These are phyloP conservation scores for Tylopilus sp. DNA, from an alignment of 1,284 basidiomycete genomes.

Conservation along the genomic window DNA sequence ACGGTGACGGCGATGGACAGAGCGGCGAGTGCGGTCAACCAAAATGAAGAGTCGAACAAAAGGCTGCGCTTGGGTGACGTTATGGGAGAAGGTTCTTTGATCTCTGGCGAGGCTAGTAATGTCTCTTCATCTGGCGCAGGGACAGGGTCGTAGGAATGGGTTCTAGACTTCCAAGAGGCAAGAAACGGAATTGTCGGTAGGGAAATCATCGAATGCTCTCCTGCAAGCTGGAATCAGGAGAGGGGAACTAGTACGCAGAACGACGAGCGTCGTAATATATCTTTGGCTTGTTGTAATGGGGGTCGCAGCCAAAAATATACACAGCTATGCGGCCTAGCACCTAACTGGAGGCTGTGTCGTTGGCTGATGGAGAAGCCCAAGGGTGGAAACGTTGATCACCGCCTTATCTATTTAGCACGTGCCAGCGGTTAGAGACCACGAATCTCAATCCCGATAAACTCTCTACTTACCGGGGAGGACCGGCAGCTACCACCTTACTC, in stretches of 20 bases:
- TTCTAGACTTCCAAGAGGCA: neutral
- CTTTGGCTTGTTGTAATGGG: neutral
- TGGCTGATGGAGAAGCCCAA: neutral
- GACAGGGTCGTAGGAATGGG: slow-evolving; percentile 24
- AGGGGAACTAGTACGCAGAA: neutral
- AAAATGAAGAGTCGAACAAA: slow-evolving; percentile 26
- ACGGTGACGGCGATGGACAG: slow-evolving; percentile 34
- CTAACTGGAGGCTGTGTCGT: neutral
- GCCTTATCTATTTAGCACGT: slow-evolving; percentile 3
- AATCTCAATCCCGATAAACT: slow-evolving; percentile 12
- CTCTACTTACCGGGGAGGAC: neutral
- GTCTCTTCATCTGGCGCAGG: slow-evolving; percentile 33
- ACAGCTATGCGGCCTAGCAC: slow-evolving; percentile 4
- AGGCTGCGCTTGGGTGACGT: slow-evolving; percentile 3
- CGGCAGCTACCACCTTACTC: neutral
- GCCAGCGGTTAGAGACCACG: slow-evolving; percentile 7
- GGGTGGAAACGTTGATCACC: slow-evolving; percentile 1
- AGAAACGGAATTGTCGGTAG: slow-evolving; percentile 11
- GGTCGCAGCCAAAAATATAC: slow-evolving; percentile 4
- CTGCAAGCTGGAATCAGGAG: neutral
- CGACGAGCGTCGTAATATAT: slow-evolving; percentile 16
- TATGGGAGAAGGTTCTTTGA: neutral
- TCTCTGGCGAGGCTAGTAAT: slow-evolving; percentile 8
- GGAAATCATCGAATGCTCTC: slow-evolving; percentile 17
- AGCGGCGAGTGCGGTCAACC: slow-evolving; percentile 30